phyloP scores from a whole-genome alignment of 805 yeast genomes.

The Starmerella asiatica region DNA sequence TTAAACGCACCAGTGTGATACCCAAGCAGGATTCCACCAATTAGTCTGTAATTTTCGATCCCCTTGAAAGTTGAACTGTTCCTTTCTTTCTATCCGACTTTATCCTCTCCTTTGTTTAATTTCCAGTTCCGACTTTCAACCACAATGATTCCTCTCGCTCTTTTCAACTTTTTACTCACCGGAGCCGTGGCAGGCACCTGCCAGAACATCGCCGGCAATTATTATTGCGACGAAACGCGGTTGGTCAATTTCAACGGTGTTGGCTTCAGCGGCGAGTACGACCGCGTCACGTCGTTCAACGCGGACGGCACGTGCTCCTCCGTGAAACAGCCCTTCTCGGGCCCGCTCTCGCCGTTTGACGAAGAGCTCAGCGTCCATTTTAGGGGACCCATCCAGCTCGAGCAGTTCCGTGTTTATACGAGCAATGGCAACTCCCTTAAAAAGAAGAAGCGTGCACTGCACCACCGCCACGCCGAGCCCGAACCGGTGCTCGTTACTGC shows the following conservation, averaged over 20 bases:
- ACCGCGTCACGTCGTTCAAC: slow-evolving; percentile 70
- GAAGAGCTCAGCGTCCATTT: slow-evolving; percentile 81
- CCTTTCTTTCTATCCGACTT: slow-evolving; percentile 4
- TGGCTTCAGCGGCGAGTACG: slow-evolving; percentile 76
- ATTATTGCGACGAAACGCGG: slow-evolving; percentile 61
- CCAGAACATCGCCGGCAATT: slow-evolving; percentile 51
- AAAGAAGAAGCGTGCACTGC: slow-evolving; percentile 36
- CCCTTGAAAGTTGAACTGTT: background rate
- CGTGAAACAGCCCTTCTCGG: slow-evolving; percentile 44
- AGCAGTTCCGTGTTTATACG: slow-evolving; percentile 82
- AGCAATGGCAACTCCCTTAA: slow-evolving; percentile 39
- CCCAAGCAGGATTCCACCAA: no score
- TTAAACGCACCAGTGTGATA: no score
- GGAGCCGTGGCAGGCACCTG: slow-evolving; percentile 32
- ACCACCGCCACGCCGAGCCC: slow-evolving; percentile 37
- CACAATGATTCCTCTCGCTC: background rate
- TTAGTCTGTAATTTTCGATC: no score
- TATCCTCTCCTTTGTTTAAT: slow-evolving; percentile 8
- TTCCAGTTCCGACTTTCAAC: background rate
- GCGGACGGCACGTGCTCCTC: slow-evolving; percentile 60
- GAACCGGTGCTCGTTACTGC: slow-evolving; percentile 54
- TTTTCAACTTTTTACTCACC: slow-evolving; percentile 12
- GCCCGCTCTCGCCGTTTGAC: slow-evolving; percentile 63
- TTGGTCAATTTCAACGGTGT: slow-evolving; percentile 57
- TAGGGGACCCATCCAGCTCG: slow-evolving; percentile 74